A percentile compares a stretch with the other conserved stretches of the same genome.
Conservation (phyloP, 2,329 filamentous ascomycete species). For the Fusarium sp. region DNA sequence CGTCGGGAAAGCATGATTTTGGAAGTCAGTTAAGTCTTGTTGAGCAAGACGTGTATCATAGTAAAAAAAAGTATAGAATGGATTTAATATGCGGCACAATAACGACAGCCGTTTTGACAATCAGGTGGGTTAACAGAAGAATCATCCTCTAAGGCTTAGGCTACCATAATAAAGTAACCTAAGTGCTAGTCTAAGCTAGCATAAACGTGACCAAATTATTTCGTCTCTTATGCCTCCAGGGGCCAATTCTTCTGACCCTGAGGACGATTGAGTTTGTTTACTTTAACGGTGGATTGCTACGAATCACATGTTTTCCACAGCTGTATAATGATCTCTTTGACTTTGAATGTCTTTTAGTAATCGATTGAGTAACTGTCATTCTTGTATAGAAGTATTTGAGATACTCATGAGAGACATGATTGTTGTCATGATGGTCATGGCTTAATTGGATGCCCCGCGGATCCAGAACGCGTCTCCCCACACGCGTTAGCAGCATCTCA, state of each 20-base stretch:
- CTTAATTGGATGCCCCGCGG: constrained; percentile 40
- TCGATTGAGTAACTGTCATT: not conserved
- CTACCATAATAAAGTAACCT: too few relatives aligned
- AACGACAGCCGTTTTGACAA: not conserved
- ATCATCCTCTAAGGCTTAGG: too few relatives aligned
- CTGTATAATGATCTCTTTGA: not conserved
- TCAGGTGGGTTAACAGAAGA: not conserved
- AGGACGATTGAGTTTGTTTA: not conserved
- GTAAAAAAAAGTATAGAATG: constrained; percentile 6
- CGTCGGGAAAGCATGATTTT: not conserved
- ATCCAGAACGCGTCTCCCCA: constrained; percentile 41
- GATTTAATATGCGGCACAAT: constrained; percentile 9
- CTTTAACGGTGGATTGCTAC: not conserved
- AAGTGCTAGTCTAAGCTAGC: too few relatives aligned
- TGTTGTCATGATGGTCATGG: not conserved
- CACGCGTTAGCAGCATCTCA: constrained; percentile 38
- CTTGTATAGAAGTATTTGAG: not conserved
- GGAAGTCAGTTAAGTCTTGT: not conserved
- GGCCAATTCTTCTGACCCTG: too few relatives aligned
- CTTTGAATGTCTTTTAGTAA: not conserved
- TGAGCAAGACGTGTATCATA: not conserved
- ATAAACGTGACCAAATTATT: too few relatives aligned
- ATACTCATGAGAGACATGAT: not conserved
- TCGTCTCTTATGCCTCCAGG: too few relatives aligned
- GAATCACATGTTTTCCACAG: not conserved